These are phyloP conservation scores for Carex littledalei DNA, from an alignment of 176 grass and related monocot species.

Conservation along the genomic window DNA sequence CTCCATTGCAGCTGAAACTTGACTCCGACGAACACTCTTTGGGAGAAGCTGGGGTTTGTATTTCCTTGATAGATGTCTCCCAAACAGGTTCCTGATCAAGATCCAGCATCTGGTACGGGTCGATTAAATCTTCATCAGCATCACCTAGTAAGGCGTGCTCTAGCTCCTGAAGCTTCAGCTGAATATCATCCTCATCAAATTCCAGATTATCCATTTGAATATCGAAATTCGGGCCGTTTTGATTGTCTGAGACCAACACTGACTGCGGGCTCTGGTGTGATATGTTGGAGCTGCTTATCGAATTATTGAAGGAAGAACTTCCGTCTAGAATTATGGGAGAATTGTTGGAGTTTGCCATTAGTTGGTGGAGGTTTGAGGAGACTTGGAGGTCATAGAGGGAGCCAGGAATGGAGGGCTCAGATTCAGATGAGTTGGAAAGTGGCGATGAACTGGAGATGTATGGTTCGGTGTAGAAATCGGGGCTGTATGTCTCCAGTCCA, in stretches of 20 bases:
- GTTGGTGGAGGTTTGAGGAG: slow-evolving; percentile 41
- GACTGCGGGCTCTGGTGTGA: slow-evolving; percentile 67
- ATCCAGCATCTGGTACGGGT: slow-evolving; percentile 48
- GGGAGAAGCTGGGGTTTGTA: slow-evolving; percentile 53
- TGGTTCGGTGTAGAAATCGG: slow-evolving; percentile 45
- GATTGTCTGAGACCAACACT: slow-evolving; percentile 59
- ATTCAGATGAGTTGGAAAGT: slow-evolving; percentile 21
- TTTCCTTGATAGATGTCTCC: slow-evolving; percentile 61
- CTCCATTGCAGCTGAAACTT: slow-evolving; percentile 61
- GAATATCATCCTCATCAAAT: slow-evolving; percentile 69
- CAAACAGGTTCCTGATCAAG: slow-evolving; percentile 50
- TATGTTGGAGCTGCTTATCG: slow-evolving; percentile 50
- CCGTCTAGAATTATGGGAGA: slow-evolving; percentile 36
- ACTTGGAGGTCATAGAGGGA: slow-evolving; percentile 49
- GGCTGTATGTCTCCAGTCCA: slow-evolving; percentile 40
- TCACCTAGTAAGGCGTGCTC: slow-evolving; percentile 79
- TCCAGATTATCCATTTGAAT: slow-evolving; percentile 63
- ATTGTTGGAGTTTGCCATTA: slow-evolving; percentile 31
- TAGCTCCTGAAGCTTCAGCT: slow-evolving; percentile 81
- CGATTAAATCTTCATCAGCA: slow-evolving; percentile 53
- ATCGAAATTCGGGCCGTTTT: slow-evolving; percentile 40
- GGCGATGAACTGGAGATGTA: slow-evolving; percentile 34
- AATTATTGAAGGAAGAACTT: slow-evolving; percentile 53
- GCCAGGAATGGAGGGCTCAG: slow-evolving; percentile 32
- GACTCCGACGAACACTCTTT: slow-evolving; percentile 79